These are phyloP conservation scores for Nitzschia putrida DNA, from an alignment of 108 stramenopile species.

Conservation along the genomic window DNA sequence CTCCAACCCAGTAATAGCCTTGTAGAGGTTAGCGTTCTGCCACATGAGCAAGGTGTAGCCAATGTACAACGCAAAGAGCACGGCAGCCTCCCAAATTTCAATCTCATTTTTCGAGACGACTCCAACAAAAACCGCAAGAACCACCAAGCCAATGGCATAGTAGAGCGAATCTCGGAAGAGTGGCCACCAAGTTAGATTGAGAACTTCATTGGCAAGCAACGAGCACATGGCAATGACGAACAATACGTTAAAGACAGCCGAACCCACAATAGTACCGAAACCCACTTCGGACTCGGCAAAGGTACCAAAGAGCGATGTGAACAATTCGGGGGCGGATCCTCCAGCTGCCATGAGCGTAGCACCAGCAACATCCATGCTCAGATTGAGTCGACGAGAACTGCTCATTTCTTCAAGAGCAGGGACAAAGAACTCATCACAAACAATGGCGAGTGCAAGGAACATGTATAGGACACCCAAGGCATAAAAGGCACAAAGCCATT, in stretches of 20 bases:
- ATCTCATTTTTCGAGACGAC: slow-evolving; percentile 49
- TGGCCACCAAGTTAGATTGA: slow-evolving; percentile 82
- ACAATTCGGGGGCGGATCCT: slow-evolving; percentile 82
- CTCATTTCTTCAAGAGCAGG: slow-evolving; percentile 81
- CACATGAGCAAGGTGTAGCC: slow-evolving; percentile 80
- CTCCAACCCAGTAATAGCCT: slow-evolving; percentile 51
- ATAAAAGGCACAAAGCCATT: slow-evolving; percentile 45
- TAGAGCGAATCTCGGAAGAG: slow-evolving; percentile 75
- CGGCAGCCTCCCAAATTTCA: slow-evolving; percentile 67
- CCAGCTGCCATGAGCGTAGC: slow-evolving; percentile 81
- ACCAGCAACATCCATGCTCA: slow-evolving; percentile 83
- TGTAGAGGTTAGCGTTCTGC: slow-evolving; percentile 62
- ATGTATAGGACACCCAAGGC: slow-evolving; percentile 70
- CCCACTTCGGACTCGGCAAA: slow-evolving; percentile 73
- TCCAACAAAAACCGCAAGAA: slow-evolving; percentile 59
- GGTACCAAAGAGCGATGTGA: slow-evolving; percentile 77
- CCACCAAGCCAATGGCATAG: slow-evolving; percentile 60
- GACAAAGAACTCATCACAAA: slow-evolving; percentile 87
- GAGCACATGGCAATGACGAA: slow-evolving; percentile 84
- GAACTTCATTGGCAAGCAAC: slow-evolving; percentile 63
- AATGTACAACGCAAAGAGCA: slow-evolving; percentile 76
- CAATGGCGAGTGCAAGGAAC: slow-evolving; percentile 84
- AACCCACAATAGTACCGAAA: slow-evolving; percentile 88
- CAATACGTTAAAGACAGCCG: slow-evolving; percentile 84
- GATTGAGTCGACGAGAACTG: slow-evolving; percentile 48